Evolutionary conservation across 345 rosid genomes (phyloP).

Genomic region (Eucalyptus sideroxylon): DNA sequence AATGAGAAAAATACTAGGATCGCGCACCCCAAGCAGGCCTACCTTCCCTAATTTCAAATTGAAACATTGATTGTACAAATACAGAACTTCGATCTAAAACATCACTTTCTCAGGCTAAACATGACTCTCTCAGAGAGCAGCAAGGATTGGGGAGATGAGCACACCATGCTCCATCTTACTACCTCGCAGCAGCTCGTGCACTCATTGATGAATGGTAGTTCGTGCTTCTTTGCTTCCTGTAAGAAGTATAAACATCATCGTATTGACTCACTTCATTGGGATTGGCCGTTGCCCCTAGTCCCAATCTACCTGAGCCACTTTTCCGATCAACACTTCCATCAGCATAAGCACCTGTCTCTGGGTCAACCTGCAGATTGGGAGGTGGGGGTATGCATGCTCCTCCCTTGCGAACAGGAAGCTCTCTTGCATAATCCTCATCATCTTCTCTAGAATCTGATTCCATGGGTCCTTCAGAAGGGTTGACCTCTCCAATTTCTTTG

Average conservation of each 20-base stretch:
- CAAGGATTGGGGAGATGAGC: neutral
- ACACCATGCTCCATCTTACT: neutral
- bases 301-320: slow-evolving; percentile 66
- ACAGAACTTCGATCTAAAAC: neutral
- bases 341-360: slow-evolving; percentile 76
- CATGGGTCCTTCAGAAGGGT: slow-evolving; percentile 78
- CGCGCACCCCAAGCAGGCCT: neutral
- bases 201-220: slow-evolving; percentile 88
- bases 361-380: slow-evolving; percentile 73
- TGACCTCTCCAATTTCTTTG: slow-evolving; percentile 85
- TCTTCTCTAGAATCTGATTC: slow-evolving; percentile 49
- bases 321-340: slow-evolving; percentile 77
- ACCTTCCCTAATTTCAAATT: neutral
- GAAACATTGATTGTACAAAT: neutral
- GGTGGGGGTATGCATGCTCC: slow-evolving; percentile 98
- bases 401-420: slow-evolving; percentile 53
- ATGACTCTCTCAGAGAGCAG: neutral
- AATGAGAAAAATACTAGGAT: neutral
- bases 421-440: slow-evolving; percentile 60
- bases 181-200: slow-evolving; percentile 45
- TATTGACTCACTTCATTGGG: slow-evolving; percentile 88
- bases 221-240: slow-evolving; percentile 90
- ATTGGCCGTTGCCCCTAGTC: slow-evolving; percentile 79
- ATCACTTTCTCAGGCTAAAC: neutral
- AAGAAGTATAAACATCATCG: slow-evolving; percentile 89